Percentiles rank a stretch among this genome's conserved stretches.
phyloP scores from a whole-genome alignment of 768 basidiomycete genomes.

The Lactifluus hygrophoroides region DNA sequence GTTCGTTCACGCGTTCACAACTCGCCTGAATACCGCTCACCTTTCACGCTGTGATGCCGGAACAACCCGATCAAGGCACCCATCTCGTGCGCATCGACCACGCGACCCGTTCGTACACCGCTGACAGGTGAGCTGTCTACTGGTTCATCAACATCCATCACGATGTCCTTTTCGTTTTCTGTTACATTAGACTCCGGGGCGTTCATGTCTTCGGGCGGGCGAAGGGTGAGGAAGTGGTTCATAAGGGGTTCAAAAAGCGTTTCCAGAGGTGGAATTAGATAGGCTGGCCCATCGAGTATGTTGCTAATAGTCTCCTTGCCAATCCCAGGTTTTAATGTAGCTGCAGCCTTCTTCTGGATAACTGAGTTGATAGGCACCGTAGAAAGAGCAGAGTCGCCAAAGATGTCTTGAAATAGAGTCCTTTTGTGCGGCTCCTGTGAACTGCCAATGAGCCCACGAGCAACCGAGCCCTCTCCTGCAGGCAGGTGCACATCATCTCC shows the following conservation, averaged over 20 bases:
- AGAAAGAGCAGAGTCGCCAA: constrained; percentile 66
- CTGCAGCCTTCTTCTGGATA: constrained; percentile 21
- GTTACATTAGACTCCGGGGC: constrained; percentile 18
- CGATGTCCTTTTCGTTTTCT: constrained; percentile 27
- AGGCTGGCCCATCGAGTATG: constrained; percentile 61
- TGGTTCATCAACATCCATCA: constrained; percentile 23
- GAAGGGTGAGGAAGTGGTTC: constrained; percentile 36
- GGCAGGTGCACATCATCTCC: constrained; percentile 46
- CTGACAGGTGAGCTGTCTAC: constrained; percentile 13
- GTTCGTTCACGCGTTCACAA: background rate
- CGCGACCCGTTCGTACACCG: constrained; percentile 26
- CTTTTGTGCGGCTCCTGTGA: constrained; percentile 29
- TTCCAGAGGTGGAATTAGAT: constrained; percentile 68
- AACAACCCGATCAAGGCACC: constrained; percentile 55
- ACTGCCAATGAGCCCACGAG: constrained; percentile 31
- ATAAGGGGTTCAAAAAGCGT: constrained; percentile 61
- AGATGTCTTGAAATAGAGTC: constrained; percentile 86
- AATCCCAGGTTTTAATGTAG: constrained; percentile 28
- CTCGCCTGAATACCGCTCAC: constrained; percentile 18
- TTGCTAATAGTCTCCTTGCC: constrained; percentile 36
- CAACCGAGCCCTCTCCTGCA: constrained; percentile 36
- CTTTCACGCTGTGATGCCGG: constrained; percentile 40
- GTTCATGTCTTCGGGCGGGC: constrained; percentile 19
- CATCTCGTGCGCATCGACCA: constrained; percentile 50
- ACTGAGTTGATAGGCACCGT: constrained; percentile 22